Percentiles rank a stretch among this genome's conserved stretches.
Conservation (phyloP, 768 basidiomycete genomes). For the Glaciozyma antarctica region DNA sequence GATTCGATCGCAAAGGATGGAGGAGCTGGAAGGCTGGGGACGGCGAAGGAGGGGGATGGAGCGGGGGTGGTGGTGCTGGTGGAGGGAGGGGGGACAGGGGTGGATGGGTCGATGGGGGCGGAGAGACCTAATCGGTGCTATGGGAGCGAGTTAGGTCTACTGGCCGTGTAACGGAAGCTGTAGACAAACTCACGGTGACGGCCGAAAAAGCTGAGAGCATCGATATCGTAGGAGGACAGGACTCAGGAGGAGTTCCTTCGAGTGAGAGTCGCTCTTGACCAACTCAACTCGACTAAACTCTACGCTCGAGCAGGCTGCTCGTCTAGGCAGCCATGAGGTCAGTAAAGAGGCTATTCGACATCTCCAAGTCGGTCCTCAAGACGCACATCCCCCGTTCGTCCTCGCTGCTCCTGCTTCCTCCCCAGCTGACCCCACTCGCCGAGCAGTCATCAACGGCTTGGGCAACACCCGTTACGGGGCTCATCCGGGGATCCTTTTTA, state of each 20-base stretch:
- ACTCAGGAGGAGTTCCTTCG: too few relatives aligned
- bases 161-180: neutral
- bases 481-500: conserved; percentile 6
- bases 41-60: neutral
- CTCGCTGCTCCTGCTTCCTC: neutral
- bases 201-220: conserved; percentile 4
- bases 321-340: neutral
- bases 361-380: neutral
- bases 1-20: conserved; percentile 18
- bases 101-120: neutral
- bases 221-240: neutral
- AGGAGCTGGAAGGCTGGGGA: conserved; percentile 7
- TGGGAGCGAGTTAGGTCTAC: too few relatives aligned
- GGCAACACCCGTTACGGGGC: conserved; percentile 12
- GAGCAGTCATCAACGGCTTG: conserved; percentile 8
- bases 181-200: neutral
- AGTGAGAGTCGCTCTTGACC: neutral
- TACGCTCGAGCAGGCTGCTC: neutral
- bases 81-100: conserved; percentile 11
- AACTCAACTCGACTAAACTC: neutral
- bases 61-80: conserved; percentile 35
- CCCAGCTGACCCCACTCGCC: neutral
- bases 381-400: neutral
- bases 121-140: conserved; percentile 7
- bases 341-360: neutral